Base-by-base conservation (phyloP, 805 yeast genomes). In the Ogataea ganodermae region DNA sequence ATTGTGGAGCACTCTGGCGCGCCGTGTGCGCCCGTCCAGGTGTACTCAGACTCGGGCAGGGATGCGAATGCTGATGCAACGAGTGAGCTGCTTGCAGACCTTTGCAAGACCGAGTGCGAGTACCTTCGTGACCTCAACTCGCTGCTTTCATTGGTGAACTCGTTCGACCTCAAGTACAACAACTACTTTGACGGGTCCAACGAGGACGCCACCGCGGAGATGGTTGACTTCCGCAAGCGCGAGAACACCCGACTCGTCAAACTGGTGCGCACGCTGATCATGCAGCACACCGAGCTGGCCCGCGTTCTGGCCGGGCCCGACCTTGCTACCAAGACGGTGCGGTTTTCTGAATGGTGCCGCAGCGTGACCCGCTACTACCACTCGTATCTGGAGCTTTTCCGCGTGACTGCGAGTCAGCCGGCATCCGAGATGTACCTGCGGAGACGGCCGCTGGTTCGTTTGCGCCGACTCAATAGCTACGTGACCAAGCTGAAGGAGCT, bases 391-490 rank as follows among this genome's bases (percentile, higher is more conserved):
- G 37, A 45, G 12, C 26, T 45, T 13, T 67, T 65, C 51, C 53
- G 44, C 28, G 30, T 61, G 16, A 60, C 50, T 27, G 38, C 52
- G 4, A 51, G 52, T 32, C 65, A 63, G 30, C 41, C 67, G 1
- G 49, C 58, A 6, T 48, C 58, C 2, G 71, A 68, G 46, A 44
- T 62, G 20, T 48, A 49, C 14, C 47, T 65, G 6, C 62, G 66
- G 42, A 55, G 65, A 42, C 53, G 61, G 37, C 73, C 73, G 8
- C 41, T 69, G 27, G 52, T 61, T 27, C 57, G 67, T 47, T 44
- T 68, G n/a, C 47, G 62, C 6, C 56, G 59, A 23, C 41, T 69
- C 20, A 51, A 50, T 16, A 59, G 55, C 35, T 53, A 63, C 26
- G 44, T 61, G 10, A 33, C 42, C n/a, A 50, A 52, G 14, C 35